Base-by-base conservation (phyloP, 257 asterid genomes). In the Mentha longifolia region DNA sequence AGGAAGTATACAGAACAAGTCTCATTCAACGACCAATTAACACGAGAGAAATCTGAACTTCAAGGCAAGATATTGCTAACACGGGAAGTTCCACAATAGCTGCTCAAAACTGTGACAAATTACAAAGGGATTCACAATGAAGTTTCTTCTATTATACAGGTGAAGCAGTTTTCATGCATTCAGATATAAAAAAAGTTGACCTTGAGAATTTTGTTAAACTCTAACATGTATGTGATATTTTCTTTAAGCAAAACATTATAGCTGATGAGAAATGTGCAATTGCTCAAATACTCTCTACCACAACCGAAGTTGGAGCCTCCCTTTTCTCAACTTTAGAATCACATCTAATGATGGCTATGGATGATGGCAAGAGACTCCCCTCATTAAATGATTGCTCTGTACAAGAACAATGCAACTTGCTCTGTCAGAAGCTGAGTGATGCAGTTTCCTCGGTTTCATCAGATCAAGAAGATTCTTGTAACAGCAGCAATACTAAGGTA, bases 311-410 rank as follows among this genome's bases (percentile, higher is more conserved):
- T 45, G 95, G 97, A 42, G 74, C 65, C 46, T 54, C 83, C 59
- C 86, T 92, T 60, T 82, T 92, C 80, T 82, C 97, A 61, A 81
- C 87, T 64, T 73, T 92, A 75, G 95, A 90, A 82, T 85, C 92
- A 70, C 85, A 83, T 78, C 78, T 92, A 58, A 72, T 70, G 31
- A 64, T 73, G 75, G 80, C 80, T 55, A 57, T 54, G 74, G 88
- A 83, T n/a, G n/a, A n/a, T 74, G 78, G 81, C 17, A 65, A 76
- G 50, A 70, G 65, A 52, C 72, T 81, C 67, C 81, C 77, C 65
- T 51, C 62, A 1, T 50, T 61, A 61, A 74, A 78, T 57, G 82
- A 70, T 47, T 56, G 58, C 76, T 77, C 85, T 46, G n/a, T 80
- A 60, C 82, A 77, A 73, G 92, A 81, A 25, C 88, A 85, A 72